phyloP scores from a whole-genome alignment of 345 rosid genomes.

The Clausena lansium region DNA sequence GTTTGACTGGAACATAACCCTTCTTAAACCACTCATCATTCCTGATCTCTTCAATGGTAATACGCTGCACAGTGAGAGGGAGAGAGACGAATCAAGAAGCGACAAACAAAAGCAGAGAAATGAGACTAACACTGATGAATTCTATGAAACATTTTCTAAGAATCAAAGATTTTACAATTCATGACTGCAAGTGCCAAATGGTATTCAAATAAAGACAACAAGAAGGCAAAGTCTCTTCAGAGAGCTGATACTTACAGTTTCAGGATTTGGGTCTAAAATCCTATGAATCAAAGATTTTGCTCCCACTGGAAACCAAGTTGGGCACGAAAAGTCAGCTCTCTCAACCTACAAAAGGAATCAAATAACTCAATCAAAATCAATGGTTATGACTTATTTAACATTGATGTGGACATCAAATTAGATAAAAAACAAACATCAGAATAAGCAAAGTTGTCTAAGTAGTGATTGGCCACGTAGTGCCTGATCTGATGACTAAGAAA shows the following conservation, averaged over 20 bases:
- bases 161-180: neutral
- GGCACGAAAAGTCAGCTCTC: constrained; percentile 79
- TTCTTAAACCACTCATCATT: constrained; percentile 80
- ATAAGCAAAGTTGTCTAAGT: neutral
- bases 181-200: constrained; percentile 1
- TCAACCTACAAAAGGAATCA: constrained; percentile 58
- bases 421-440: constrained; percentile 8
- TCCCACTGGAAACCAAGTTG: constrained; percentile 85
- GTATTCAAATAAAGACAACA: neutral
- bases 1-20: constrained; percentile 61
- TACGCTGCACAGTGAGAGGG: constrained; percentile 48
- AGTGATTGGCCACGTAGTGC: neutral
- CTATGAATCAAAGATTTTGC: constrained; percentile 77
- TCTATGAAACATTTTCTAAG: neutral
- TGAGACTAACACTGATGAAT: constrained; percentile 1
- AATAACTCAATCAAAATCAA: constrained; percentile 2
- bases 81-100: constrained; percentile 16
- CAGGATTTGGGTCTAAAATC: constrained; percentile 89
- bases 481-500: neutral
- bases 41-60: constrained; percentile 76
- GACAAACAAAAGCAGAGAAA: constrained; percentile 8
- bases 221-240: constrained; percentile 5
- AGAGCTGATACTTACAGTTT: constrained; percentile 54
- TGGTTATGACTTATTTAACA: neutral
- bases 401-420: neutral